Conservation (phyloP, 371 early-diverging fungal species). For the Mucor ambiguus region DNA sequence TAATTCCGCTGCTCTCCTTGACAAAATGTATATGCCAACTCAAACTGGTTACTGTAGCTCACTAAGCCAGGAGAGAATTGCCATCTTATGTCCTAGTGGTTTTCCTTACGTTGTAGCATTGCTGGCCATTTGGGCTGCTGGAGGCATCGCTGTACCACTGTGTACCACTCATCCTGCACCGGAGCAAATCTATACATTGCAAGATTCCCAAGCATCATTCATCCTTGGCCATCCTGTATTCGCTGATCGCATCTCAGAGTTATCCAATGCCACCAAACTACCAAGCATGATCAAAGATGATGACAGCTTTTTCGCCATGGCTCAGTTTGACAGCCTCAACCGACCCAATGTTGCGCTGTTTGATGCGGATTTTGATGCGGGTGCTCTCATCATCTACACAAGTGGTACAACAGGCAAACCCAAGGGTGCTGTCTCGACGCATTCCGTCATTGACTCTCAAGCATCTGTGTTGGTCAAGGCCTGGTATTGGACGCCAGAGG, state of each 20-base stretch:
- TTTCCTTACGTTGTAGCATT: conserved; percentile 74
- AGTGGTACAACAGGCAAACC: conserved; percentile 81
- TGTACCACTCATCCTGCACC: conserved; percentile 66
- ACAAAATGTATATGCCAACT: background rate
- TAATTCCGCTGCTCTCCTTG: conserved; percentile 5
- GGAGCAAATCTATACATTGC: conserved; percentile 67
- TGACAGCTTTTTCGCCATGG: background rate
- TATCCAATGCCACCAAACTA: conserved; percentile 21
- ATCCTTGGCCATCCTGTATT: conserved; percentile 50
- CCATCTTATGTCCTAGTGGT: conserved; percentile 72
- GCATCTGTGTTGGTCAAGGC: conserved; percentile 64
- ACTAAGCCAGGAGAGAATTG: conserved; percentile 62
- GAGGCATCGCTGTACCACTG: conserved; percentile 80
- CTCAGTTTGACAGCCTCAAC: background rate
- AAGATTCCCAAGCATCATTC: conserved; percentile 56
- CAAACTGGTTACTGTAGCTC: conserved; percentile 24
- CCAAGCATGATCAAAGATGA: conserved; percentile 4
- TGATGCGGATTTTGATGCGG: conserved; percentile 31
- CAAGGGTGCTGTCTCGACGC: conserved; percentile 82
- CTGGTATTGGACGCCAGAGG: conserved; percentile 72
- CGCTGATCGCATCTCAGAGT: conserved; percentile 28
- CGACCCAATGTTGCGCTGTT: conserved; percentile 20
- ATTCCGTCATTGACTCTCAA: conserved; percentile 67
- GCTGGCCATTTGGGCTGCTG: conserved; percentile 80
- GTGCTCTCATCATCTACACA: conserved; percentile 83